Evolutionary conservation across 1,284 basidiomycete species (phyloP).

Genomic region (Puccinia brachypodii): DNA sequence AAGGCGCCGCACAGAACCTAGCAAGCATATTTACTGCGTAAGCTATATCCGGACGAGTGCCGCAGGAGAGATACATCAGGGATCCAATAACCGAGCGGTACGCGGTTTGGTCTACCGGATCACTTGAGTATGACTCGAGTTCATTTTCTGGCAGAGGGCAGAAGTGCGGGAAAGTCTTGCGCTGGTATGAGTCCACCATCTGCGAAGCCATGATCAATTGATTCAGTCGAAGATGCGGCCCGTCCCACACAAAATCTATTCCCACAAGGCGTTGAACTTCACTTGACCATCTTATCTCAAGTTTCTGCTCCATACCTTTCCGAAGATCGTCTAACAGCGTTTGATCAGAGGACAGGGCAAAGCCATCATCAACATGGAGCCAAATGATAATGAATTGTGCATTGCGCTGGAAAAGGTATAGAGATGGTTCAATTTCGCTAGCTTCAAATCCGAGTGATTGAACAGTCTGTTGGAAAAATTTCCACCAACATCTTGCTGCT

Average conservation of each 20-base stretch:
- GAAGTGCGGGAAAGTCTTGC: background rate
- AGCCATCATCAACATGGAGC: constrained; percentile 5
- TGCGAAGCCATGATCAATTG: background rate
- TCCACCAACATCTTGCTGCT: constrained; percentile 9
- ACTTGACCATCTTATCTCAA: background rate
- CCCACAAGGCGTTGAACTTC: background rate
- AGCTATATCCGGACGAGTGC: background rate
- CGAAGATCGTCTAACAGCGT: background rate
- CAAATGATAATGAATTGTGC: background rate
- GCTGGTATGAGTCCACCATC: background rate
- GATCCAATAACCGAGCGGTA: background rate
- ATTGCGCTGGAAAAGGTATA: background rate
- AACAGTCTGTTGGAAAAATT: background rate
- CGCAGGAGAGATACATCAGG: background rate
- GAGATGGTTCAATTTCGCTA: background rate
- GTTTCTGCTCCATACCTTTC: background rate
- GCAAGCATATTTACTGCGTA: background rate
- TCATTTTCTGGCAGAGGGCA: background rate
- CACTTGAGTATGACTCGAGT: background rate
- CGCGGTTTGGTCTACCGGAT: background rate
- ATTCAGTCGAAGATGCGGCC: background rate
- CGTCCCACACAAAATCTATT: background rate
- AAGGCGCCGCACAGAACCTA: background rate
- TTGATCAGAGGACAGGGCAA: background rate
- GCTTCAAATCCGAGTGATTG: background rate